A percentile compares a stretch with the other conserved stretches of the same genome.
These are phyloP conservation scores for Aspergillus oerlinghausenensis DNA, from an alignment of 2,329 filamentous ascomycete species.

Conservation along the genomic window DNA sequence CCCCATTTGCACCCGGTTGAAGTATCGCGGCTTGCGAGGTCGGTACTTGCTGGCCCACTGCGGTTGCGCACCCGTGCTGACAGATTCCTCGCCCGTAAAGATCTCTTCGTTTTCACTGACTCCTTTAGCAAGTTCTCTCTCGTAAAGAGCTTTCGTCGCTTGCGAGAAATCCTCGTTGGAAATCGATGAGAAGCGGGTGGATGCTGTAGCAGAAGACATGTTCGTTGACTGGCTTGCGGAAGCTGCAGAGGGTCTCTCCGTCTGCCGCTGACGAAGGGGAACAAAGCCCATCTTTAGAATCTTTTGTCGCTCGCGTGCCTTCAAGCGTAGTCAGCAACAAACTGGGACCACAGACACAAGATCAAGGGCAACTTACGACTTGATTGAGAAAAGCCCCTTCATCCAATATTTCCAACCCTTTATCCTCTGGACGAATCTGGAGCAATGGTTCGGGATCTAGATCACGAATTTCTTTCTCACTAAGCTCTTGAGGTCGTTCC, in stretches of 20 bases:
- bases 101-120: constrained; percentile 94
- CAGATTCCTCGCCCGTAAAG: constrained; percentile 82
- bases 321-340: constrained; percentile 9
- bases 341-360: neutral
- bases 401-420: constrained; percentile 53
- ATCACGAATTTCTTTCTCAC: constrained; percentile 37
- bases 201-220: constrained; percentile 49
- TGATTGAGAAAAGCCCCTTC: constrained; percentile 56
- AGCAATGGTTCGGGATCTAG: constrained; percentile 64
- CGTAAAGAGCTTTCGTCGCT: constrained; percentile 82
- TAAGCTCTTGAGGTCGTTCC: constrained; percentile 2
- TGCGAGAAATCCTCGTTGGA: constrained; percentile 78
- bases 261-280: constrained; percentile 50
- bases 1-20: constrained; percentile 97
- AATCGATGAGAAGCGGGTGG: constrained; percentile 64
- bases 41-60: constrained; percentile 81
- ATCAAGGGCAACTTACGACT: constrained; percentile 40
- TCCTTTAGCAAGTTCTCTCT: constrained; percentile 86
- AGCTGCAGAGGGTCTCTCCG: constrained; percentile 30
- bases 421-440: constrained; percentile 61
- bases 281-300: constrained; percentile 63
- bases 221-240: constrained; percentile 34
- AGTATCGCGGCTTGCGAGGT: constrained; percentile 90
- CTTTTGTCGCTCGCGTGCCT: constrained; percentile 55
- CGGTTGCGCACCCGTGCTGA: constrained; percentile 60